These are phyloP conservation scores for Pichia sp. DNA, from an alignment of 1,139 yeast species.

Conservation along the genomic window DNA sequence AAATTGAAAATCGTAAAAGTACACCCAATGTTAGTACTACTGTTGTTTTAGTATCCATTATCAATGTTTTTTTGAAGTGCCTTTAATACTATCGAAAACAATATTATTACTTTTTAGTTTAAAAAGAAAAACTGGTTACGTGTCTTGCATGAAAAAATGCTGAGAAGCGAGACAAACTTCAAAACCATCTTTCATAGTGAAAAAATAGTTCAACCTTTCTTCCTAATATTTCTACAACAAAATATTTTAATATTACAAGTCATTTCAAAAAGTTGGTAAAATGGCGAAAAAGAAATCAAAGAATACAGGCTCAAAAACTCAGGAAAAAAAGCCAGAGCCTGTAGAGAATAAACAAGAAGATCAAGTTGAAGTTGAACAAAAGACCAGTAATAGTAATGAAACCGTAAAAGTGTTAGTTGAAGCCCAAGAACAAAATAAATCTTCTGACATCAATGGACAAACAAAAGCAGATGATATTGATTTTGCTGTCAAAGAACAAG, in stretches of 20 bases:
- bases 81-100: not conserved
- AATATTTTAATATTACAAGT: no score
- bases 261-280: not conserved
- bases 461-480: not conserved
- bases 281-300: constrained; percentile 13
- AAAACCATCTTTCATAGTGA: not conserved
- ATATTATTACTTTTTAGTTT: not conserved
- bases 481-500: constrained; percentile 1
- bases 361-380: not conserved
- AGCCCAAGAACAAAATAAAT: constrained; percentile 1
- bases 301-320: not conserved
- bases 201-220: not conserved
- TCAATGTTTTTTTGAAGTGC: not conserved
- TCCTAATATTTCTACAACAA: no score
- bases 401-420: not conserved
- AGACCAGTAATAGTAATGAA: constrained; percentile 1
- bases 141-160: constrained; percentile 1
- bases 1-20: constrained; percentile 4
- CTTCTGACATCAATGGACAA: not conserved
- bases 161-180: not conserved
- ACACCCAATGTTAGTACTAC: constrained; percentile 5
- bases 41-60: constrained; percentile 5
- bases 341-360: constrained; percentile 10
- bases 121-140: not conserved
- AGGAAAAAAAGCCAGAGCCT: not conserved